A percentile compares a stretch with the other conserved stretches of the same genome.
Evolutionary conservation across 2,329 filamentous ascomycete species (phyloP).

Genomic region (Colletotrichum sp.): DNA sequence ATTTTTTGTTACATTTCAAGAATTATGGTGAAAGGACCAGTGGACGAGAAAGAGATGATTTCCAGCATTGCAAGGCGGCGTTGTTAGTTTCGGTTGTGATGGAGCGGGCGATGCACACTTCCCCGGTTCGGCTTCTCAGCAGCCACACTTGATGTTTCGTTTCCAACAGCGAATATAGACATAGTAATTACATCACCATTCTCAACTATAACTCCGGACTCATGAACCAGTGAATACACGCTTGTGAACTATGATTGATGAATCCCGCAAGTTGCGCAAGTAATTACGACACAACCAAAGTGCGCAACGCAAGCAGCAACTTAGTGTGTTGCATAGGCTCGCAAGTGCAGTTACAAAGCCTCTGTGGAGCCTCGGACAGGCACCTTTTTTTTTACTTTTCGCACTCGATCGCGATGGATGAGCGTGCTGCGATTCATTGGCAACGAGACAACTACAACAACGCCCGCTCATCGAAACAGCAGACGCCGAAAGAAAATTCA

Average conservation of each 20-base stretch:
- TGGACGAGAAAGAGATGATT: not conserved
- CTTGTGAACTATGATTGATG: not conserved
- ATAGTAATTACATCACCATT: not conserved
- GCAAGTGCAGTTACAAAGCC: not conserved
- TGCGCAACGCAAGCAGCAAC: not conserved
- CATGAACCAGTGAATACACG: not conserved
- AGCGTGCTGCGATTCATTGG: not conserved
- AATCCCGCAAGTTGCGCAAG: not conserved
- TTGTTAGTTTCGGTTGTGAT: not conserved
- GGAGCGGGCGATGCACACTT: not conserved
- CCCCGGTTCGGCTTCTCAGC: not conserved
- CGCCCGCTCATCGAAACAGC: not conserved
- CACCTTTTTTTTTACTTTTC: not conserved
- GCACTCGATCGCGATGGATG: not conserved
- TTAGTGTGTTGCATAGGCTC: not conserved
- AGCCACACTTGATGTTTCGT: not conserved
- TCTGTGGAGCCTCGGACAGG: not conserved
- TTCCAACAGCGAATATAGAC: not conserved
- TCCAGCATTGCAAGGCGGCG: slow-evolving; percentile 7
- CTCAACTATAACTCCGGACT: not conserved
- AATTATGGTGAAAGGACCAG: not conserved
- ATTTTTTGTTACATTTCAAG: not conserved
- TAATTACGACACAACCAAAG: not conserved
- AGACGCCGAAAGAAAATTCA: not conserved
- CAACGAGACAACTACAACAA: not conserved